Conservation (phyloP, 148 eudicot species). For the Chenopodium berlandieri region DNA sequence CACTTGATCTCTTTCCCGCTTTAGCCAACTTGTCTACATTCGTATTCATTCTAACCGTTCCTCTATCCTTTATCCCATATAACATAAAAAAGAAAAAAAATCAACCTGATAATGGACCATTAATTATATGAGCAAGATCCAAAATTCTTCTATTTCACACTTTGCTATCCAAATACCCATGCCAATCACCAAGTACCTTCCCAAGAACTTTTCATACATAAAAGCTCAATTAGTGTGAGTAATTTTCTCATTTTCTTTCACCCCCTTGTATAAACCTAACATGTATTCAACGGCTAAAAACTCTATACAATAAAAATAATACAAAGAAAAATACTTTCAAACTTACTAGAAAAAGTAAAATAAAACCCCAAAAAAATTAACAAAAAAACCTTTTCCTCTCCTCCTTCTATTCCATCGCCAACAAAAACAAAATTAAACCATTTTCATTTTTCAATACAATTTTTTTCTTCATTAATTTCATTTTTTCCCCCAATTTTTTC, state of each 20-base stretch:
- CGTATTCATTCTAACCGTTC: background rate
- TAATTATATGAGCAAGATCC: background rate
- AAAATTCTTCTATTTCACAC: background rate
- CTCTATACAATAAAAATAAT: background rate
- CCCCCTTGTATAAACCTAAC: background rate
- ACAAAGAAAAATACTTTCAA: background rate
- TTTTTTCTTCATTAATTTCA: background rate
- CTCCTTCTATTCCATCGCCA: background rate
- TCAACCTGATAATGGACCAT: background rate
- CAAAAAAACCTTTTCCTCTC: background rate
- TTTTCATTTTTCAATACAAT: background rate
- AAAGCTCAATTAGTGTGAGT: background rate
- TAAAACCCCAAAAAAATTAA: background rate
- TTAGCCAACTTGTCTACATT: too few relatives aligned
- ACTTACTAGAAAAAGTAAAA: background rate
- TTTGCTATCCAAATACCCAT: background rate
- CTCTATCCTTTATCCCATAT: background rate
- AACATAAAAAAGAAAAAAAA: too few relatives aligned
- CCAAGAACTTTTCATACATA: background rate
- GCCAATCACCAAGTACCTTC: background rate
- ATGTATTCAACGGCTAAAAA: constrained; percentile 13
- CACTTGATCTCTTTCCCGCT: too few relatives aligned
- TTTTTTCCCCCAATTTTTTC: background rate
- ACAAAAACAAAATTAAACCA: constrained; percentile 1
- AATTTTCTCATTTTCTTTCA: background rate